These are phyloP conservation scores for Aurinia saxatilis DNA, from an alignment of 345 rosid species.

Conservation along the genomic window DNA sequence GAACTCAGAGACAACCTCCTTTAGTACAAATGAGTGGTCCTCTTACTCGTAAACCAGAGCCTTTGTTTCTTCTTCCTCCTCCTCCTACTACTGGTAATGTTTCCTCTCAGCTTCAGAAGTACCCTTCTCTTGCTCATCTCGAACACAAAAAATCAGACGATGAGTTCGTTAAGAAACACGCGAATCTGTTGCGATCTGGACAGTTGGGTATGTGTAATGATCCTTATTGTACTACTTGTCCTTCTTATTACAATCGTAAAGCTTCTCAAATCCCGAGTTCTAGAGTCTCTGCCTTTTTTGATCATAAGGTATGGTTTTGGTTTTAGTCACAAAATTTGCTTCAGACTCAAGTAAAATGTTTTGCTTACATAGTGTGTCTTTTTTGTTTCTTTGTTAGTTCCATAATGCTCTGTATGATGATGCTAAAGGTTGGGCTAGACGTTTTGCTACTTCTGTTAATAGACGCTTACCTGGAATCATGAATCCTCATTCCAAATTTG, in stretches of 20 bases:
- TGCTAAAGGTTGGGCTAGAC: slow-evolving; percentile 79
- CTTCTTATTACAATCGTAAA: slow-evolving; percentile 46
- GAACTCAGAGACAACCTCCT: slow-evolving; percentile 50
- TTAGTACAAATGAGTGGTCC: slow-evolving; percentile 68
- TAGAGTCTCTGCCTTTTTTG: slow-evolving; percentile 45
- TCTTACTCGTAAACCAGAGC: slow-evolving; percentile 34
- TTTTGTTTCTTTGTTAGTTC: slow-evolving; percentile 35
- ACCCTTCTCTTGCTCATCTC: slow-evolving; percentile 32
- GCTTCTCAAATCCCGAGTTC: slow-evolving; percentile 30
- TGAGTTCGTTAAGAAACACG: slow-evolving; percentile 44
- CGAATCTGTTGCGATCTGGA: slow-evolving; percentile 75
- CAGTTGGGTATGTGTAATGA: slow-evolving; percentile 77
- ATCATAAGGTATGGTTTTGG: slow-evolving; percentile 47
- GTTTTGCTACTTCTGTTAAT: slow-evolving; percentile 31
- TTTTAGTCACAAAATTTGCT: background rate
- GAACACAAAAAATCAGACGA: slow-evolving; percentile 39
- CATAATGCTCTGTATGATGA: slow-evolving; percentile 65
- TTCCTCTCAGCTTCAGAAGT: slow-evolving; percentile 33
- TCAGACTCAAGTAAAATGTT: background rate
- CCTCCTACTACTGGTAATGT: background rate
- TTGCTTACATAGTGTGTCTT: slow-evolving; percentile 1
- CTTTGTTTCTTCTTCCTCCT: slow-evolving; percentile 26
- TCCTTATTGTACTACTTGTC: slow-evolving; percentile 94
- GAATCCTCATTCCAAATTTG: slow-evolving; percentile 69
- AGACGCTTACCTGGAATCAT: slow-evolving; percentile 49